phyloP scores from a whole-genome alignment of 208 protist genomes.

The Acanthamoeba triangularis region DNA sequence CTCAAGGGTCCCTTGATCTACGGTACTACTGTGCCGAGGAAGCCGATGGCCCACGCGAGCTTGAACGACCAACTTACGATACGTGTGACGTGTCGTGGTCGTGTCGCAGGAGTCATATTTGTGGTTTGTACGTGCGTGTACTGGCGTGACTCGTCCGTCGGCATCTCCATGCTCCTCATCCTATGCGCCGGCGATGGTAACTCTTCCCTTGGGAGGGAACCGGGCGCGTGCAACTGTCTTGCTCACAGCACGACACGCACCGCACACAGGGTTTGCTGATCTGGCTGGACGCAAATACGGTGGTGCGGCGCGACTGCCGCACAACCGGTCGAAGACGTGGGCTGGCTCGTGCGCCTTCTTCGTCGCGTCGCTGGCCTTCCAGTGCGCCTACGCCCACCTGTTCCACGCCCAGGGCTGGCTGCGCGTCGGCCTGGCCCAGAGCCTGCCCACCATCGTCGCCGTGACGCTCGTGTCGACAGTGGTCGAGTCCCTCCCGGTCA shows the following conservation, averaged over 20 bases:
- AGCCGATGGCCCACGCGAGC: background rate
- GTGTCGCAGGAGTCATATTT: background rate
- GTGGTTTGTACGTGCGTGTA: constrained; percentile 52
- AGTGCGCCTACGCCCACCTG: constrained; percentile 12
- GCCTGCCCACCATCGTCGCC: background rate
- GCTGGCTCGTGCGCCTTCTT: constrained; percentile 30
- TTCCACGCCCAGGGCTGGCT: constrained; percentile 12
- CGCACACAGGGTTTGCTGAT: constrained; percentile 29
- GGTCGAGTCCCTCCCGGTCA: constrained; percentile 26
- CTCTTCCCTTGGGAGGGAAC: background rate
- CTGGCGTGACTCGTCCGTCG: constrained; percentile 17
- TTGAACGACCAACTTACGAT: background rate
- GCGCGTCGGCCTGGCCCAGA: background rate
- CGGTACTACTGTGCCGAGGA: background rate
- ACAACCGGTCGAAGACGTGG: constrained; percentile 53
- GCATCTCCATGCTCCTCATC: constrained; percentile 47
- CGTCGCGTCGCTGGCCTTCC: background rate
- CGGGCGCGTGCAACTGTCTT: background rate
- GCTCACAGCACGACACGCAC: background rate
- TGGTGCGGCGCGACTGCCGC: background rate
- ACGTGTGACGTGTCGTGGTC: background rate
- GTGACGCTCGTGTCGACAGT: background rate
- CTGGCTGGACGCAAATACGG: constrained; percentile 19
- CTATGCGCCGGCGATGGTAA: constrained; percentile 35
- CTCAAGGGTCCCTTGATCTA: constrained; percentile 15